Conservation (phyloP, 768 basidiomycete genomes). For the Wakefieldia striispora region DNA sequence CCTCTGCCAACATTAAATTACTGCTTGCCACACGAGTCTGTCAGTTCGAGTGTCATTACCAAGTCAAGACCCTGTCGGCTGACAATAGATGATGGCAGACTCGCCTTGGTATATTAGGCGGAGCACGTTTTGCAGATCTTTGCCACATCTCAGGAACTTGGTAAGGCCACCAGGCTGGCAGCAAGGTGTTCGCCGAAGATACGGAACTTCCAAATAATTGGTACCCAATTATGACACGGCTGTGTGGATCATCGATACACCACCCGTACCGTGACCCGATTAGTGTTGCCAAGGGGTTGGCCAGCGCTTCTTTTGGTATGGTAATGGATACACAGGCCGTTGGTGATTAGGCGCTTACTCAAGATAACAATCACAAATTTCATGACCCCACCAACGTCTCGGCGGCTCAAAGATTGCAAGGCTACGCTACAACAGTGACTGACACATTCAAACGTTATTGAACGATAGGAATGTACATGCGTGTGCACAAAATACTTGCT, state of each 20-base stretch:
- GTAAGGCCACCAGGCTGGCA: not conserved
- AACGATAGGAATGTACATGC: conserved; percentile 28
- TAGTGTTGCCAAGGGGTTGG: conserved; percentile 8
- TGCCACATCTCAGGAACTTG: conserved; percentile 7
- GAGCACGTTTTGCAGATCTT: not conserved
- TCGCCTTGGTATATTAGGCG: not conserved
- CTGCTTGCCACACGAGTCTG: conserved; percentile 9
- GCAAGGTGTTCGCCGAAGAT: not conserved
- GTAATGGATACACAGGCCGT: no score
- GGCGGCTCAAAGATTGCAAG: conserved; percentile 13
- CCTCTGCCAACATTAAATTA: not conserved
- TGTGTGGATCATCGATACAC: no score
- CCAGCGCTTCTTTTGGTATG: not conserved
- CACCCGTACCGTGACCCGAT: conserved; percentile 9
- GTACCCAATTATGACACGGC: no score
- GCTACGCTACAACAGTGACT: conserved; percentile 28
- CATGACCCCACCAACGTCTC: conserved; percentile 4
- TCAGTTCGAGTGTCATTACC: not conserved
- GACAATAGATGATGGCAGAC: not conserved
- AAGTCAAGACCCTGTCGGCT: no score
- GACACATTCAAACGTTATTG: conserved; percentile 26
- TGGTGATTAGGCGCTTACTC: not conserved
- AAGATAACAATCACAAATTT: not conserved
- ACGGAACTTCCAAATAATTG: not conserved
- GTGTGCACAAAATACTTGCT: conserved; percentile 23